Evolutionary conservation across 2,329 filamentous ascomycete genomes (phyloP), one percentile per base, ranked within the genome.

Genomic region (Aspergillus pseudoviridinutans): DNA sequence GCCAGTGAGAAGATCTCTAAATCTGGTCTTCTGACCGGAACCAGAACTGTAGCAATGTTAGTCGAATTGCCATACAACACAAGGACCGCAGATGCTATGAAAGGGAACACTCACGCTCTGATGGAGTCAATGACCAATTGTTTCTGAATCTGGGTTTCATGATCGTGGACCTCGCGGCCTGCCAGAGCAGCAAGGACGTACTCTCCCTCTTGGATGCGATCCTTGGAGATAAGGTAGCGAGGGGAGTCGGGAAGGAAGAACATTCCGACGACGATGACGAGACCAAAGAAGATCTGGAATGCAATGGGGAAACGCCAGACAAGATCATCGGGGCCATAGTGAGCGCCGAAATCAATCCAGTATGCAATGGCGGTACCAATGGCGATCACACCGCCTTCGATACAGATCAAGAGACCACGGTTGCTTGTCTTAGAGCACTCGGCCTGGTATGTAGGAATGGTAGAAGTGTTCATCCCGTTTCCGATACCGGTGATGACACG

Each of bases 91-190:
- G n/a, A 9, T 14, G 25, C 17, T 9, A 12, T 14, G 5, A 20
- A n/a, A 17, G n/a, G 17, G n/a, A 27, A 74, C 81, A 74, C 81
- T 25, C 79, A 82, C 47, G 83, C 83, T 44, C 80, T 78, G 60
- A 89, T 85, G 1, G 83, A 86, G 65, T 92, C 88, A n/a, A 85
- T 74, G n/a, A 89, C 86, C 0, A 88, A 84, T 54, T 87, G 82
- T 64, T 82, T 81, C 71, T 89, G 84, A 9, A 80, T 67, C 49
- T 80, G 77, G 2, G 85, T 86, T 66, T 87, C 81, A 8, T 78
- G 74, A 61, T 83, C 79, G 50, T 86, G 79, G 4, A 82, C 60
- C 50, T 82, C 64, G 25, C 70, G 68, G 10, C 78, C 79, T 50
- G 73, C 74, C 4, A 84, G 76, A 5, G 79, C 80, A 12, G 81